Conservation (phyloP, 192 early-diverging fungal genomes). For the Allomyces arbusculus region DNA sequence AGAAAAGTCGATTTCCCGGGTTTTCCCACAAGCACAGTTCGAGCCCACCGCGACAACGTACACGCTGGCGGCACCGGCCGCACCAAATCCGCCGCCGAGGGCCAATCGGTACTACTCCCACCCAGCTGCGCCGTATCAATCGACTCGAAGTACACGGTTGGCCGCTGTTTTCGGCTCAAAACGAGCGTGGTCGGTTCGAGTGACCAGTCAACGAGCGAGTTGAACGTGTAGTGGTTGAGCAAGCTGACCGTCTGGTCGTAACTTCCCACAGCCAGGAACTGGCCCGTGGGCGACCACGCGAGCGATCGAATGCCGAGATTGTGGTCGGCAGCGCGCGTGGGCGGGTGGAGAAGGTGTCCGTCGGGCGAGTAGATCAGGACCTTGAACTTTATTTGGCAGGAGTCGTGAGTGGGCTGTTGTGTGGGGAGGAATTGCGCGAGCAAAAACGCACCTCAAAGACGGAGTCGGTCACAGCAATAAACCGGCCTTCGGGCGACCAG, state of each 20-base stretch:
- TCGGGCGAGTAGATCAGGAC: constrained; percentile 47
- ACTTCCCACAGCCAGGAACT: constrained; percentile 64
- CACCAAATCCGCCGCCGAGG: not conserved
- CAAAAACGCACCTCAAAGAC: constrained; percentile 30
- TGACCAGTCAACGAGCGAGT: constrained; percentile 26
- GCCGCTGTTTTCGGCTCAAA: not conserved
- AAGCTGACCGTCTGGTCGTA: constrained; percentile 68
- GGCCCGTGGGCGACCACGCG: constrained; percentile 49
- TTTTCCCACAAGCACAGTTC: no score
- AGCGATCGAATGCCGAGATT: constrained; percentile 59
- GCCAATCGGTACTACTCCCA: not conserved
- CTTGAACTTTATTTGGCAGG: constrained; percentile 45
- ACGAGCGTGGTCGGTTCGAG: not conserved
- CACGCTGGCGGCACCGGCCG: not conserved
- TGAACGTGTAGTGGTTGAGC: constrained; percentile 51
- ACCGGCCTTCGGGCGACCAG: constrained; percentile 73
- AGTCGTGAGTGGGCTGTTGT: not conserved
- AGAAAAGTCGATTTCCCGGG: not conserved
- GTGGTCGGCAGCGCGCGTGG: constrained; percentile 23
- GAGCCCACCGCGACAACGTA: not conserved
- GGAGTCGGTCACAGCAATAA: constrained; percentile 55
- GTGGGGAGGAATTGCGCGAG: constrained; percentile 1
- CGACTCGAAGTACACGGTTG: not conserved
- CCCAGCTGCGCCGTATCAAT: not conserved
- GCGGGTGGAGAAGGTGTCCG: constrained; percentile 18